A percentile compares a stretch with the other conserved stretches of the same genome.
Evolutionary conservation across 345 rosid genomes (phyloP).

Genomic region (Triadica sebifera): DNA sequence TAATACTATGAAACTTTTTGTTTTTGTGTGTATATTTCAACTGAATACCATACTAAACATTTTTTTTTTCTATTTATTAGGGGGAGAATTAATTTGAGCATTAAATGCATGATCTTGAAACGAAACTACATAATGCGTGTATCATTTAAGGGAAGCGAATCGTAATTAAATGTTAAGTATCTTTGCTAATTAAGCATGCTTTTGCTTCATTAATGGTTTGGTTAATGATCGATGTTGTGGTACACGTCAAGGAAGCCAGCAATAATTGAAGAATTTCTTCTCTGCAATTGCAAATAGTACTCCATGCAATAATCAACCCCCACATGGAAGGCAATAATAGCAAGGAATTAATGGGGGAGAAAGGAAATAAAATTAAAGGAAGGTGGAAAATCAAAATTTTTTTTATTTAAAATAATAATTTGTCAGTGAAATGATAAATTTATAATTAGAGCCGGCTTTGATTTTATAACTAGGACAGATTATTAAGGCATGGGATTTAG

Average conservation of each 20-base stretch:
- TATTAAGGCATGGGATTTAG: background rate
- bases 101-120: no score
- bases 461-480: background rate
- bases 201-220: background rate
- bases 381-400: background rate
- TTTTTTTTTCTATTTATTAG: no score
- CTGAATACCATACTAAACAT: no score
- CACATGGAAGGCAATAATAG: conserved; percentile 47
- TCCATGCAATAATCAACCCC: conserved; percentile 11
- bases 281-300: no score
- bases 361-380: background rate
- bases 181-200: background rate
- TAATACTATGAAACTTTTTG: no score
- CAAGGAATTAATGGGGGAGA: background rate
- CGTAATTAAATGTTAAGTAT: background rate
- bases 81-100: no score
- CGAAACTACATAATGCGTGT: no score
- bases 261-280: conserved; percentile 7
- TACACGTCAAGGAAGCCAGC: conserved; percentile 9
- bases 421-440: conserved; percentile 22
- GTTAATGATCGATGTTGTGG: conserved; percentile 6
- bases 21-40: no score
- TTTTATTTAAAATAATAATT: background rate
- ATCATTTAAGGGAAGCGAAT: background rate
- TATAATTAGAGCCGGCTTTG: conserved; percentile 17